These are phyloP conservation scores for Thermothelomyces thermophilus DNA, from an alignment of 2,329 filamentous ascomycete genomes.

Conservation along the genomic window DNA sequence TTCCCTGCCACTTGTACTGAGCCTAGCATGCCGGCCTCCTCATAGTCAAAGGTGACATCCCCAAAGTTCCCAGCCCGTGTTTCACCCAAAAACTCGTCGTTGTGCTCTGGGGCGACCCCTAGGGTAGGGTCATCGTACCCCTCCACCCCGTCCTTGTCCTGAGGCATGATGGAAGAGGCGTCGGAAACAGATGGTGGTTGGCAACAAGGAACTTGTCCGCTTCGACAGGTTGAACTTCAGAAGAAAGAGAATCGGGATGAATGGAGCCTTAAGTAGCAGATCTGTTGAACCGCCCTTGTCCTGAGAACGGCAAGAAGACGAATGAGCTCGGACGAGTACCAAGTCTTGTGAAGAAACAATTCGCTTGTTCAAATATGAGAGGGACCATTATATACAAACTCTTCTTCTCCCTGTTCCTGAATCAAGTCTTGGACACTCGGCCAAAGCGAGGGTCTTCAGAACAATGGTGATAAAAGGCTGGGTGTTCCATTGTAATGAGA, in stretches of 20 bases:
- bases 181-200: not conserved
- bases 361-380: not conserved
- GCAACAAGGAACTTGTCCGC: too few species aligned
- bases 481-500: slow-evolving; percentile 4
- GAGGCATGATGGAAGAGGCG: not conserved
- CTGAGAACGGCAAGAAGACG: not conserved
- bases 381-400: slow-evolving; percentile 3
- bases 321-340: not conserved
- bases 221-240: not conserved
- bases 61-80: too few species aligned
- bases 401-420: not conserved
- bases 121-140: not conserved
- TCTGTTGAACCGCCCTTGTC: slow-evolving; percentile 10
- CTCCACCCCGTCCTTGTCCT: not conserved
- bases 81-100: not conserved
- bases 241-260: not conserved
- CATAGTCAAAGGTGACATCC: too few species aligned
- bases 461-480: slow-evolving; percentile 3
- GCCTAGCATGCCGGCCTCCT: not conserved
- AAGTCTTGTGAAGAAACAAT: slow-evolving; percentile 2
- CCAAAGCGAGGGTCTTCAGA: not conserved
- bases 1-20: too few species aligned
- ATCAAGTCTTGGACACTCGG: slow-evolving; percentile 7
- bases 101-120: too few species aligned
- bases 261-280: not conserved